phyloP scores from a whole-genome alignment of 805 yeast genomes.

The Vanderwaltozyma yarrowii region DNA sequence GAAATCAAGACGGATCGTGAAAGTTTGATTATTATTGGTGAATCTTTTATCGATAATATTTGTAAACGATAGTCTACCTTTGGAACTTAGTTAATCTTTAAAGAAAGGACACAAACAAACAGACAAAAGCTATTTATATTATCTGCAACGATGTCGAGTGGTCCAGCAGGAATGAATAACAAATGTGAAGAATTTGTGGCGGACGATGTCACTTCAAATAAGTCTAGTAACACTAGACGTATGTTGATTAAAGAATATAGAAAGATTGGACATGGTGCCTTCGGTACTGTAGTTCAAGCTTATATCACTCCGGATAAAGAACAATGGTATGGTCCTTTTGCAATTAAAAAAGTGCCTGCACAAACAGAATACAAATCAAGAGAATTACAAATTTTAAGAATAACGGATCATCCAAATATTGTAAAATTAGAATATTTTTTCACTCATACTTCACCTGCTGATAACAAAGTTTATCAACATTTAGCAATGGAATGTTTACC shows the following conservation, averaged over 20 bases:
- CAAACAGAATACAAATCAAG: conserved; percentile 79
- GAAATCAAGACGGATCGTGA: too few relatives aligned
- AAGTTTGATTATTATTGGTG: too few relatives aligned
- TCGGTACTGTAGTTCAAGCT: conserved; percentile 78
- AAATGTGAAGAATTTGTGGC: conserved; percentile 36
- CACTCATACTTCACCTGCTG: conserved; percentile 53
- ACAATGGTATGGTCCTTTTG: conserved; percentile 69
- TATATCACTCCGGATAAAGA: conserved; percentile 35
- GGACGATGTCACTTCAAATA: conserved; percentile 53
- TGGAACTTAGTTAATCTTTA: too few relatives aligned
- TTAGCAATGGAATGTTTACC: conserved; percentile 83
- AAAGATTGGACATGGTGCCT: conserved; percentile 78
- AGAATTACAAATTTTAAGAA: conserved; percentile 66
- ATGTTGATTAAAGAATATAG: conserved; percentile 66
- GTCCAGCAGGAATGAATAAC: not conserved
- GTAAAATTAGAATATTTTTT: conserved; percentile 60
- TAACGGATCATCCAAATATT: conserved; percentile 72
- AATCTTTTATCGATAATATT: too few relatives aligned
- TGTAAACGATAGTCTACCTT: too few relatives aligned
- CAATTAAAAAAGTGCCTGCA: conserved; percentile 77
- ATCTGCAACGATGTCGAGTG: not conserved
- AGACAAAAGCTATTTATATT: too few relatives aligned
- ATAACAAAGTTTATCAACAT: conserved; percentile 63
- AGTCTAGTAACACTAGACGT: conserved; percentile 40
- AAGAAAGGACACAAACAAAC: too few relatives aligned